Base-by-base conservation (phyloP, 108 stramenopile species). In the Discostella pseudostelligera region DNA sequence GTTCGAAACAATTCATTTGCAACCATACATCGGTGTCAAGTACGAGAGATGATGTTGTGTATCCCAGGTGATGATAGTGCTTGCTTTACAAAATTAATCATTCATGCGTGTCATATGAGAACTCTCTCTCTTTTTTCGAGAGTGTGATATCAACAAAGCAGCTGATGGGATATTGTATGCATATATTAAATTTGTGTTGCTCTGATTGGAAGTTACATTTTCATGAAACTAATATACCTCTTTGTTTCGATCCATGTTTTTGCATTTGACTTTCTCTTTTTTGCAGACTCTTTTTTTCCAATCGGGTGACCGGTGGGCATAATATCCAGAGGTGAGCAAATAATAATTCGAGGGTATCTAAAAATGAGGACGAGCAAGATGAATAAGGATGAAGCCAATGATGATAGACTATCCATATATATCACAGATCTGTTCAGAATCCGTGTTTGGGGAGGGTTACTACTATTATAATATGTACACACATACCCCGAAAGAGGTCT, bases 41-140 rank as follows among this genome's bases (percentile, higher is more conserved):
- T 11, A 17, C 11, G 21, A 25, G 21, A 22, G 49, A 25, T 50
- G 24, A 4, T 22, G 21, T 24, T 24, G 49, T 9, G 12, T 32
- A 4, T 32, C 1, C 61, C 61, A 32, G 21, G 25, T 62, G 61
- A 62, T 37, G 61, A 62, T 16, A 28, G 16, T 20, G 20, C 46
- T 61, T 46, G 70, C 70, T 72, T 72, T 72, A 62, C 39, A 54
- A 65, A 71, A 65, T 47, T 67, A 62, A 75, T 75, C 74, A 75
- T 75, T 75, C 74, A 75, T 75, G 74, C 74, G 74, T 62, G 74
- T 75, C 74, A 75, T 50, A 75, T 75, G 74, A 75, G 64, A 46
- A 32, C 65, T 66, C 55, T 54, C 59, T 39, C 19, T 42, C 7
- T 13, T 5, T 3, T 32, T 3, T 32, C 45, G 56, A 51, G 53